These are phyloP conservation scores for Penicillium herquei DNA, from an alignment of 495 filamentous ascomycete species.

Conservation along the genomic window DNA sequence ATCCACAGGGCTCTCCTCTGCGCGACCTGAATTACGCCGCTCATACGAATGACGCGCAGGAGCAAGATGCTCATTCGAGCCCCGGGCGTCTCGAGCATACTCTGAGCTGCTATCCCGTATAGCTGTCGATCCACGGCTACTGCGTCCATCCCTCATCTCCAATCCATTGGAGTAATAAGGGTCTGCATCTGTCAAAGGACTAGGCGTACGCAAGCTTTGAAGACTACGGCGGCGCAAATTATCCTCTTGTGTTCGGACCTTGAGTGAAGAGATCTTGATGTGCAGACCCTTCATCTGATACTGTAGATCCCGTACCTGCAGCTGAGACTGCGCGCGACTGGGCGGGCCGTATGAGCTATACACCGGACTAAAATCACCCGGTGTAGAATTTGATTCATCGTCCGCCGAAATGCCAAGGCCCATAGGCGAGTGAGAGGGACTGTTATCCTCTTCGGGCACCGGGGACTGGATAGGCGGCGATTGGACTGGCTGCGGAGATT, in stretches of 20 bases:
- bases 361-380: conserved; percentile 36
- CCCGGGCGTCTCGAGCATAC: conserved; percentile 13
- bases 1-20: conserved; percentile 10
- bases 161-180: conserved; percentile 66
- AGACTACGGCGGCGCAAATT: conserved; percentile 78
- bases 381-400: conserved; percentile 24
- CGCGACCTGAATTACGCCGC: not conserved
- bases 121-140: conserved; percentile 23
- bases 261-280: conserved; percentile 82
- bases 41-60: conserved; percentile 1
- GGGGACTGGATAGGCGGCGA: conserved; percentile 12
- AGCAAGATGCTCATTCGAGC: conserved; percentile 3
- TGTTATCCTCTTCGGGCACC: conserved; percentile 8
- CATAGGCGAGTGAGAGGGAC: conserved; percentile 24
- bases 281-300: conserved; percentile 94
- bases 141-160: conserved; percentile 33
- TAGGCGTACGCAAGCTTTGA: conserved; percentile 79
- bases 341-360: conserved; percentile 38
- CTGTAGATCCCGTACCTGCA: conserved; percentile 78
- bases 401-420: conserved; percentile 32
- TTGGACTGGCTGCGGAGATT: conserved; percentile 7
- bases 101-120: conserved; percentile 20
- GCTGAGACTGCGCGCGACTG: conserved; percentile 49
- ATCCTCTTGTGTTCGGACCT: conserved; percentile 80
- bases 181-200: conserved; percentile 78